A percentile compares a stretch with the other conserved stretches of the same genome.
Evolutionary conservation across 148 eudicot genomes (phyloP).

Genomic region (Limonium bicolor): DNA sequence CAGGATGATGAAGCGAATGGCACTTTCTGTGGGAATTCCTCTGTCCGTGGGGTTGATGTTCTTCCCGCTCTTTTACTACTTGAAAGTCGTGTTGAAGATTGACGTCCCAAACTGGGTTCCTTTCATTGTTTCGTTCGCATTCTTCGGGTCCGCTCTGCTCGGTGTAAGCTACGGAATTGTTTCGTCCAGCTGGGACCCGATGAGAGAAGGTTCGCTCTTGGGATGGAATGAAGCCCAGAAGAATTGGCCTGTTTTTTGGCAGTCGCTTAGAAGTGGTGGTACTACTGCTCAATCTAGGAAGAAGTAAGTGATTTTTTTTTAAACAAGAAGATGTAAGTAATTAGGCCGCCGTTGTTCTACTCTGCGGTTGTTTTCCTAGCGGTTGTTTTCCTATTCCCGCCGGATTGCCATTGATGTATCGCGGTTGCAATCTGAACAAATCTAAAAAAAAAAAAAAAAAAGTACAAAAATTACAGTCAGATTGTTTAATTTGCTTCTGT

Average conservation of each 20-base stretch:
- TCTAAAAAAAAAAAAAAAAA: no score
- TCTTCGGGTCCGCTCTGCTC: constrained; percentile 78
- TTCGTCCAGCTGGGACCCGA: constrained; percentile 94
- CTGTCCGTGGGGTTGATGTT: constrained; percentile 53
- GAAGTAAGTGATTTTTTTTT: no score
- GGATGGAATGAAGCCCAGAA: constrained; percentile 81
- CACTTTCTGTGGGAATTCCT: constrained; percentile 71
- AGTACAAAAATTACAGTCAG: no score
- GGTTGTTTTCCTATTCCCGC: no score
- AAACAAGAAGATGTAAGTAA: no score
- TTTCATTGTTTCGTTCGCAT: constrained; percentile 70
- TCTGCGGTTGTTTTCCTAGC: no score
- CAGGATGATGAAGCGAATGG: constrained; percentile 82
- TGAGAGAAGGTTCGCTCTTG: constrained; percentile 85
- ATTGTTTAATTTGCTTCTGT: no score
- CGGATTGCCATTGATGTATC: no score
- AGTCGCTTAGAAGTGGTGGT: constrained; percentile 29
- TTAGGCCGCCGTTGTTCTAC: no score
- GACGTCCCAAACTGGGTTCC: constrained; percentile 96
- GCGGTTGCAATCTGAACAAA: no score
- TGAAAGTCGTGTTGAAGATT: constrained; percentile 69
- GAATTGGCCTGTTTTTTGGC: constrained; percentile 88
- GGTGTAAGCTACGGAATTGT: constrained; percentile 97
- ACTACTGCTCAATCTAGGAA: constrained; percentile 14
- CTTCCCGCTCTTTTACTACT: constrained; percentile 85